Conservation (phyloP, 2,329 filamentous ascomycete species). For the Graphilbum sp. region DNA sequence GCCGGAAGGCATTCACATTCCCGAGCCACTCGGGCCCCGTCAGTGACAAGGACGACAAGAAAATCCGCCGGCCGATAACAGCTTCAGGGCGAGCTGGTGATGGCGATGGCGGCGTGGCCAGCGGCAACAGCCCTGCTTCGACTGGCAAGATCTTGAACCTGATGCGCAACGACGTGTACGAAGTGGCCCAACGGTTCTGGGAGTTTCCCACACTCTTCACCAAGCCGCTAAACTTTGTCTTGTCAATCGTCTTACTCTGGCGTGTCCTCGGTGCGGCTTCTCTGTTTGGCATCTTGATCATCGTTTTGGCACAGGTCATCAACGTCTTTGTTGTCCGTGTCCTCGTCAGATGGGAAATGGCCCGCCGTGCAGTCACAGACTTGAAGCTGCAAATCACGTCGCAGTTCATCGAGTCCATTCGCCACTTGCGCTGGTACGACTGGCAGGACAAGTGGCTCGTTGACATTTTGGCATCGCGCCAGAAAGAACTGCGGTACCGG, state of each 20-base stretch:
- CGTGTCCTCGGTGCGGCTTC: conserved; percentile 67
- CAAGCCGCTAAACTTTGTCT: conserved; percentile 58
- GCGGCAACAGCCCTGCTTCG: conserved; percentile 41
- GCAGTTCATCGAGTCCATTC: conserved; percentile 75
- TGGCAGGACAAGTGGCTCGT: conserved; percentile 65
- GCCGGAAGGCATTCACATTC: conserved; percentile 59
- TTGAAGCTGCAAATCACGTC: conserved; percentile 62
- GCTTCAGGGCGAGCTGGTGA: background rate
- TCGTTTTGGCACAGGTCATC: conserved; percentile 50
- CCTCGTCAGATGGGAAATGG: conserved; percentile 52
- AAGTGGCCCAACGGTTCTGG: conserved; percentile 75
- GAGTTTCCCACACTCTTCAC: conserved; percentile 64
- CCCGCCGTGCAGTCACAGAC: conserved; percentile 60
- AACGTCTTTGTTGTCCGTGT: conserved; percentile 52
- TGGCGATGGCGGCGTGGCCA: background rate
- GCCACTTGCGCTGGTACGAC: conserved; percentile 66
- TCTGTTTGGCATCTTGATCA: conserved; percentile 53
- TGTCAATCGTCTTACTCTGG: conserved; percentile 62
- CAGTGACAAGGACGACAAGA: conserved; percentile 9
- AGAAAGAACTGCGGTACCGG: conserved; percentile 48
- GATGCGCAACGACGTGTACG: conserved; percentile 68
- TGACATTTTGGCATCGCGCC: conserved; percentile 50
- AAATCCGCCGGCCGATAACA: conserved; percentile 4
- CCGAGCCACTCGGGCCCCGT: conserved; percentile 15
- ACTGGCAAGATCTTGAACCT: conserved; percentile 86